Percentiles rank a stretch among this genome's conserved stretches.
Evolutionary conservation across 78 protist genomes (phyloP).

Genomic region (Pelomyxa schiedti): DNA sequence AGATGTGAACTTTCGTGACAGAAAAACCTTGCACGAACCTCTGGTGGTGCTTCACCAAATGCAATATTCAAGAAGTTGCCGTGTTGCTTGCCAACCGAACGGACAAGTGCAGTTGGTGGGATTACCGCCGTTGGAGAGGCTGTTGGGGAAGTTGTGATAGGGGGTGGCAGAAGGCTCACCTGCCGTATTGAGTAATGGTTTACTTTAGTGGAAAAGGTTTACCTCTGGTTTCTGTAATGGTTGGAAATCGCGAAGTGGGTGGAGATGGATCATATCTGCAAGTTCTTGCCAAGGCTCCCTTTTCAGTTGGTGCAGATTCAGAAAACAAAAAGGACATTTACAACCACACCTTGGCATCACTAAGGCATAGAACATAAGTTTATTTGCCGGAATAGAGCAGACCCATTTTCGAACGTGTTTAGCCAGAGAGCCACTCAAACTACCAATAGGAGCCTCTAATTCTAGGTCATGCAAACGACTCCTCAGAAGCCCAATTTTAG

Average conservation of each 20-base stretch:
- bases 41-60: not conserved
- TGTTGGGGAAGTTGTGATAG: not conserved
- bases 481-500: not conserved
- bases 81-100: too few species aligned
- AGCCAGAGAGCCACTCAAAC: not conserved
- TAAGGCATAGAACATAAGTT: not conserved
- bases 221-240: not conserved
- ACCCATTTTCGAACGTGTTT: not conserved
- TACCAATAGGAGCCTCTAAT: not conserved
- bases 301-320: not conserved
- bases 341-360: not conserved
- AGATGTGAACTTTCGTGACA: too few species aligned
- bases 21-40: too few species aligned
- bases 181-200: too few species aligned
- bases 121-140: not conserved
- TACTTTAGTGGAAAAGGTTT: not conserved
- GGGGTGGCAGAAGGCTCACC: not conserved
- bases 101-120: too few species aligned
- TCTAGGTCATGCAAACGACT: not conserved
- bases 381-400: not conserved
- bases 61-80: not conserved
- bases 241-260: not conserved
- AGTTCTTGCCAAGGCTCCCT: not conserved
- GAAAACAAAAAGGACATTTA: not conserved
- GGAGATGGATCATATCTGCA: constrained; percentile 1